Evolutionary conservation across 2,329 filamentous ascomycete genomes (phyloP).

Genomic region (Graphium sp.): DNA sequence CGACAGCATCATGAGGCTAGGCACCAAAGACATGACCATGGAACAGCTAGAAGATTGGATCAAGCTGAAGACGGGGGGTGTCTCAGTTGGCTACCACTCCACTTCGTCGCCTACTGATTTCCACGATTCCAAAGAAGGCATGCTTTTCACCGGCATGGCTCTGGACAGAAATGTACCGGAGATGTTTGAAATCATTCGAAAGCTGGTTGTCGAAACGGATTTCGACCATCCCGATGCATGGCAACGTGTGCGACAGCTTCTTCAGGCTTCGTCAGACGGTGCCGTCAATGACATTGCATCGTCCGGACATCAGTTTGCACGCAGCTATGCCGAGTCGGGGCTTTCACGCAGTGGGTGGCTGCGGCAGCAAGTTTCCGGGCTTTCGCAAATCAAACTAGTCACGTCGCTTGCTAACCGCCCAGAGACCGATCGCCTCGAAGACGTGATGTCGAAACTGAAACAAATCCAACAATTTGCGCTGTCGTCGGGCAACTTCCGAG

Average conservation of each 20-base stretch:
- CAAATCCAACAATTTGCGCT: constrained; percentile 68
- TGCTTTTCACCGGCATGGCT: constrained; percentile 73
- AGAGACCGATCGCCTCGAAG: constrained; percentile 50
- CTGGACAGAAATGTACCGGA: constrained; percentile 78
- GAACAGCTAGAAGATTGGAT: constrained; percentile 91
- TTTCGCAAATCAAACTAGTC: constrained; percentile 76
- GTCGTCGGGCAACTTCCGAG: constrained; percentile 50
- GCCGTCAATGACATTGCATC: constrained; percentile 85
- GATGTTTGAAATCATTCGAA: constrained; percentile 76
- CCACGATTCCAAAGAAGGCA: constrained; percentile 56
- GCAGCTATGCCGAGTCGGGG: constrained; percentile 66
- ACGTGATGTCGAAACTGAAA: constrained; percentile 72
- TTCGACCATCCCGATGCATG: constrained; percentile 74
- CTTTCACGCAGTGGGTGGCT: constrained; percentile 57
- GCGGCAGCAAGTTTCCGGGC: constrained; percentile 73
- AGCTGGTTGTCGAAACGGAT: constrained; percentile 70
- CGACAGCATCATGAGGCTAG: constrained; percentile 82
- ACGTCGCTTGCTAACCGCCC: constrained; percentile 60
- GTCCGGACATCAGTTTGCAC: constrained; percentile 74
- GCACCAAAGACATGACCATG: constrained; percentile 76
- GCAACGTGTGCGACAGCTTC: constrained; percentile 66
- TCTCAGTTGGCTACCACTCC: constrained; percentile 73
- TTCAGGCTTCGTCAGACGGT: constrained; percentile 76
- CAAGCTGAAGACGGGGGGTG: constrained; percentile 87
- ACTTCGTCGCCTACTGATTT: constrained; percentile 61